A percentile compares a stretch with the other conserved stretches of the same genome.
These are phyloP conservation scores for Tolypocladium endophyticum DNA, from an alignment of 2,329 filamentous ascomycete species.

Conservation along the genomic window DNA sequence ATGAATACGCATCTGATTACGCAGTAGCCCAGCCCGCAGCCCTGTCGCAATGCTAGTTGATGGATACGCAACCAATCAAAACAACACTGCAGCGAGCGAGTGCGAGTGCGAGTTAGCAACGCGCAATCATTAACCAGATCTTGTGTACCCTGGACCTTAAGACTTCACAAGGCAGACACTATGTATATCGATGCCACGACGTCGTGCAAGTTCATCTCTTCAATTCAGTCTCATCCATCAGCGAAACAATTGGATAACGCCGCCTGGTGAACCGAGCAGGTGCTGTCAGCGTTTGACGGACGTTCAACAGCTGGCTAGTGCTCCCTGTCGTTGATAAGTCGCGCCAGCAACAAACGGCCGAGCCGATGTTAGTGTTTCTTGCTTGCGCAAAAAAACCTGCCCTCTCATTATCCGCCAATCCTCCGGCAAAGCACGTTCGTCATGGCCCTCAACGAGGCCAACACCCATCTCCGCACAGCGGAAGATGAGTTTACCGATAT, in stretches of 20 bases:
- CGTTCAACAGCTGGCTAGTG: no score
- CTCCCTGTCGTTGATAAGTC: not conserved
- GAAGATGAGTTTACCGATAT: slow-evolving; percentile 16
- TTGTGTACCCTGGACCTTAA: no score
- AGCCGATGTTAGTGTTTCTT: not conserved
- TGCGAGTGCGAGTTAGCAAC: no score
- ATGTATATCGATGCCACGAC: not conserved
- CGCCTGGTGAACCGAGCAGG: not conserved
- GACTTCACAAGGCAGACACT: not conserved
- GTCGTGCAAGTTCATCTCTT: not conserved
- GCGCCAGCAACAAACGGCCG: no score
- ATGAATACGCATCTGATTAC: no score
- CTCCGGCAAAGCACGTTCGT: not conserved
- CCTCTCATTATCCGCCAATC: not conserved
- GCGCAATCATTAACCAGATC: no score
- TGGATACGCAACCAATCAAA: no score
- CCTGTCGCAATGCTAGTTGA: no score
- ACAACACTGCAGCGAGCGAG: no score
- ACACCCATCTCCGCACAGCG: slow-evolving; percentile 15
- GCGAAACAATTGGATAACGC: not conserved
- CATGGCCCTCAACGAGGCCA: slow-evolving; percentile 16
- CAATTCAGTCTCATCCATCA: not conserved
- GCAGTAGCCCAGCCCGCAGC: no score
- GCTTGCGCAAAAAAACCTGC: not conserved
- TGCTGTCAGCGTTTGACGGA: no score